phyloP scores from a whole-genome alignment of 148 eudicot species.

The Beta vulgaris region DNA sequence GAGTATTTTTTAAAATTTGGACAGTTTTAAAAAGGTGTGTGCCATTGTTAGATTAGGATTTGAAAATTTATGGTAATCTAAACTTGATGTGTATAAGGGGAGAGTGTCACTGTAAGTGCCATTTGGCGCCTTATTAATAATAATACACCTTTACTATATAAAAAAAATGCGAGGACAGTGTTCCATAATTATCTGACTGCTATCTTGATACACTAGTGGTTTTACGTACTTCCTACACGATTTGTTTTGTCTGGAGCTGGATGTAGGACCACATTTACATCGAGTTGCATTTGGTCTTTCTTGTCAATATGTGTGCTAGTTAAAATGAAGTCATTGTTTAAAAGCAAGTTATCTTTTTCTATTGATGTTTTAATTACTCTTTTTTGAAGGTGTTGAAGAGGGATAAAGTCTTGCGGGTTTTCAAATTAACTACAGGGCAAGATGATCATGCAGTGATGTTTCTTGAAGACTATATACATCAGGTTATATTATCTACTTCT shows the following conservation, averaged over 20 bases:
- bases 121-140: too few relatives aligned
- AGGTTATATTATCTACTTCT: constrained; percentile 41
- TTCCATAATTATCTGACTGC: too few relatives aligned
- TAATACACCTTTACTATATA: too few relatives aligned
- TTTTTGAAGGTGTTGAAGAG: constrained; percentile 64
- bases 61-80: too few relatives aligned
- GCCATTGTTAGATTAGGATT: too few relatives aligned
- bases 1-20: too few relatives aligned
- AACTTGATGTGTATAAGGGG: too few relatives aligned
- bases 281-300: background rate
- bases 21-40: too few relatives aligned
- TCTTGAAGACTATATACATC: constrained; percentile 72
- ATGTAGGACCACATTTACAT: background rate
- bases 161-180: too few relatives aligned
- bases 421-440: constrained; percentile 90
- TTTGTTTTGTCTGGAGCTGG: background rate
- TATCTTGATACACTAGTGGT: background rate
- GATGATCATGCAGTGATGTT: constrained; percentile 99
- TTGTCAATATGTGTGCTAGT: constrained; percentile 1
- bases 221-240: background rate
- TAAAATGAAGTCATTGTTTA: background rate
- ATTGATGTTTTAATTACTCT: background rate
- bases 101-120: too few relatives aligned
- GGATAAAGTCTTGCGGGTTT: constrained; percentile 68
- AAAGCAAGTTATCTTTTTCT: background rate